These are phyloP conservation scores for Polytrichum formosum DNA, from an alignment of 225 moss, liverwort and hornwort species.

Conservation along the genomic window DNA sequence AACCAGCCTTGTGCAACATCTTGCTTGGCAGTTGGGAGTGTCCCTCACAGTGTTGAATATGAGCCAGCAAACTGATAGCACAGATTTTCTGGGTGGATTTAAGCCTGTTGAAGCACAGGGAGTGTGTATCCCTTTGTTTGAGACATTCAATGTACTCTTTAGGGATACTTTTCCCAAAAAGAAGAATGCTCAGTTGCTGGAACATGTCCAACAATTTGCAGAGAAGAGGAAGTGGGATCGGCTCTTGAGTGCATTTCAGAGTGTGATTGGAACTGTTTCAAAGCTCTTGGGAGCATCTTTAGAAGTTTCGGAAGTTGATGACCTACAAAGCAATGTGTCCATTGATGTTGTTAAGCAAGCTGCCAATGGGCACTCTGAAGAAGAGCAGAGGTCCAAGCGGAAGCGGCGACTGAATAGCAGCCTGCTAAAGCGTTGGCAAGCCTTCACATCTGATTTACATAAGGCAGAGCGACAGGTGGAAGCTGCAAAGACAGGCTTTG, in stretches of 20 bases:
- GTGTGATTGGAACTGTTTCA: conserved; percentile 60
- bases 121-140: conserved; percentile 80
- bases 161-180: conserved; percentile 74
- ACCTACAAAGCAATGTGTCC: conserved; percentile 7
- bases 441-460: conserved; percentile 58
- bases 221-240: conserved; percentile 86
- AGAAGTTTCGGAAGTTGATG: conserved; percentile 11
- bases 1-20: conserved; percentile 88
- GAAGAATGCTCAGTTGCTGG: conserved; percentile 72
- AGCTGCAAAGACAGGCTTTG: conserved; percentile 84
- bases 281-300: conserved; percentile 54
- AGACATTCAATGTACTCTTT: conserved; percentile 69
- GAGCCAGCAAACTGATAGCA: conserved; percentile 98
- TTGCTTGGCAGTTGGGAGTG: conserved; percentile 84
- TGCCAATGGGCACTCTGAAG: conserved; percentile 30
- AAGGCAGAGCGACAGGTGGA: conserved; percentile 98
- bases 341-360: conserved; percentile 22
- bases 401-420: conserved; percentile 58
- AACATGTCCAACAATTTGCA: conserved; percentile 63
- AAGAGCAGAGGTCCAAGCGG: conserved; percentile 67
- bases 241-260: conserved; percentile 72
- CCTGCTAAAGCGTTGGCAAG: conserved; percentile 65
- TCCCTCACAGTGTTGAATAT: conserved; percentile 83
- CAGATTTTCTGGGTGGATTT: conserved; percentile 91
- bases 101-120: conserved; percentile 97